Evolutionary conservation across 345 rosid genomes (phyloP).

Genomic region (Conringia planisiliqua): DNA sequence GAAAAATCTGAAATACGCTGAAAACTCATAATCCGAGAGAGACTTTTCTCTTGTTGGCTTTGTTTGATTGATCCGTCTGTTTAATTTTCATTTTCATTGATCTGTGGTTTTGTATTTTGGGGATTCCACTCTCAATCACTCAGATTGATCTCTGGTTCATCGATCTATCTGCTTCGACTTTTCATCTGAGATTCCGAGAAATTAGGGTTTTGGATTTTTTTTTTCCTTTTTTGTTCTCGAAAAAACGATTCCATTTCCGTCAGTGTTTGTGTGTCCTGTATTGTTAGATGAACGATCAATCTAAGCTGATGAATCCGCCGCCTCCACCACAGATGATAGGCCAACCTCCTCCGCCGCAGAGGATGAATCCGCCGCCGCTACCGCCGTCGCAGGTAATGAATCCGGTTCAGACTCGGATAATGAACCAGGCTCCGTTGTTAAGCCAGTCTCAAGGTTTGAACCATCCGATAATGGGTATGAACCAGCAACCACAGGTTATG

Average conservation of each 20-base stretch:
- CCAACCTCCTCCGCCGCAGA: conserved; percentile 35
- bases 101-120: conserved; percentile 5
- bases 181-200: not conserved
- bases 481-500: conserved; percentile 42
- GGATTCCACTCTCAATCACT: conserved; percentile 4
- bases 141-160: conserved; percentile 3
- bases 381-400: conserved; percentile 45
- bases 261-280: not conserved
- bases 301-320: conserved; percentile 50
- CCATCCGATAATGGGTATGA: conserved; percentile 39
- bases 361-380: conserved; percentile 35
- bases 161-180: conserved; percentile 20
- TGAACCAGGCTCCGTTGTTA: conserved; percentile 47
- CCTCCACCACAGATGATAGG: conserved; percentile 44
- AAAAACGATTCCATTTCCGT: not conserved
- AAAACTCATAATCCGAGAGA: not conserved
- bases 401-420: conserved; percentile 38
- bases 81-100: not conserved
- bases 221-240: not conserved
- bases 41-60: conserved; percentile 8
- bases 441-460: conserved; percentile 38
- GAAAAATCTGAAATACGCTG: not conserved
- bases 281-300: conserved; percentile 52
- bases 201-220: conserved; percentile 13
- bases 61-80: not conserved